phyloP scores from a whole-genome alignment of 306 rosid species.

The Phaseolus lunatus region DNA sequence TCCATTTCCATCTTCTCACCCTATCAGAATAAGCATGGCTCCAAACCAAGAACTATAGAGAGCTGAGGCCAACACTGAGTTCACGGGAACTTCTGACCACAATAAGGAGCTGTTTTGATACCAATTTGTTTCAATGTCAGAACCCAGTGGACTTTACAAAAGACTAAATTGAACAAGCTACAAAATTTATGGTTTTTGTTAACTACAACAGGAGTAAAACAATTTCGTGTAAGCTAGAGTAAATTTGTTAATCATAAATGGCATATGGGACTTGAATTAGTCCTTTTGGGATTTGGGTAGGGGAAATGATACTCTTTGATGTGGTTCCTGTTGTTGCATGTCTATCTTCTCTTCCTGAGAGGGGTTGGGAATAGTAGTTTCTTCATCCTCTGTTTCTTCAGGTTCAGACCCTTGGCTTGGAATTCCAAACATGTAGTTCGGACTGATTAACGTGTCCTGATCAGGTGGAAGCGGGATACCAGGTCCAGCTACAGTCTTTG shows the following conservation, averaged over 20 bases:
- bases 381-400: constrained; percentile 78
- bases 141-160: neutral
- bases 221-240: neutral
- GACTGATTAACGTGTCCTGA: constrained; percentile 69
- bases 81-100: neutral
- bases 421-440: constrained; percentile 70
- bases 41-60: neutral
- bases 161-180: neutral
- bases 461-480: constrained; percentile 71
- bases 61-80: neutral
- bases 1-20: no score
- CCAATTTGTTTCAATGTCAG: neutral
- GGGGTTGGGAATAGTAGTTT: constrained; percentile 50
- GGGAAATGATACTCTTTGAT: constrained; percentile 69
- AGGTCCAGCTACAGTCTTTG: constrained; percentile 66
- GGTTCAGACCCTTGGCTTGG: constrained; percentile 64
- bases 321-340: constrained; percentile 38
- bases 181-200: constrained; percentile 11
- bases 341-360: constrained; percentile 60
- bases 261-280: neutral
- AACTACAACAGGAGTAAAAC: neutral
- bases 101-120: neutral
- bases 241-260: neutral
- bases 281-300: constrained; percentile 51
- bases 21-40: neutral